Evolutionary conservation across 352 stramenopile genomes (phyloP), one percentile per base, ranked within the genome.

Genomic region (Pythium brachiatum): DNA sequence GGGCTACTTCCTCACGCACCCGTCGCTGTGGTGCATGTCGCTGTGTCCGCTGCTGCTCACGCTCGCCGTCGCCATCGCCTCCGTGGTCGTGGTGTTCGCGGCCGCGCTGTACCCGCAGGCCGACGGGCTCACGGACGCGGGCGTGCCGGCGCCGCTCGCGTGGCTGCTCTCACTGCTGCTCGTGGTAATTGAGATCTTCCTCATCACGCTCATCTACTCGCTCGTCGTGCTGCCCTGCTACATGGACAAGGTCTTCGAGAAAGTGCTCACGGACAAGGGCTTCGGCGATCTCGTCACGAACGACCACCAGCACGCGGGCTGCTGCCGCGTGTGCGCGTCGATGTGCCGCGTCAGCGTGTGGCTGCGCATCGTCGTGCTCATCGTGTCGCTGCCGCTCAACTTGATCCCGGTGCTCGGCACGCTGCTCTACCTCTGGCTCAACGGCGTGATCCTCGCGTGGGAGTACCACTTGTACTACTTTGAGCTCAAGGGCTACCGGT

Each of bases 391-490:
- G 53, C 83, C 83, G 34, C 73, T 92, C 23, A 83, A 90, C 55
- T 62, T 92, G 41, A 69, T 92, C 34, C 83, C 83, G 7, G 59
- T 92, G 43, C 41, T 87, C 53, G 83, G 83, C 48, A 85, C 78
- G 27, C 52, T 86, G 47, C 51, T 79, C 29, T 92, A 83, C 57
- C 68, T 86, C 56, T 90, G 74, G 76, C 66, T 90, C 58, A 90
- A 92, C 66, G 79, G 80, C 62, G 78, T 74, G 20, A 65, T 90
- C 51, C 57, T 88, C 52, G 81, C 74, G 8, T 92, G 83, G 83
- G 81, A 90, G 63, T 79, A 86, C 43, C 81, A 90, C 57, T 66
- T 89, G 31, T 83, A 83, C 62, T 92, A 89, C 64, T 90, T 92
- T 62, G 81, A 89, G 66, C 75, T 89, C 57, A 86, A 85, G 52